Evolutionary conservation across 371 early-diverging fungal species (phyloP).

Genomic region (Lichtheimia corymbifera): DNA sequence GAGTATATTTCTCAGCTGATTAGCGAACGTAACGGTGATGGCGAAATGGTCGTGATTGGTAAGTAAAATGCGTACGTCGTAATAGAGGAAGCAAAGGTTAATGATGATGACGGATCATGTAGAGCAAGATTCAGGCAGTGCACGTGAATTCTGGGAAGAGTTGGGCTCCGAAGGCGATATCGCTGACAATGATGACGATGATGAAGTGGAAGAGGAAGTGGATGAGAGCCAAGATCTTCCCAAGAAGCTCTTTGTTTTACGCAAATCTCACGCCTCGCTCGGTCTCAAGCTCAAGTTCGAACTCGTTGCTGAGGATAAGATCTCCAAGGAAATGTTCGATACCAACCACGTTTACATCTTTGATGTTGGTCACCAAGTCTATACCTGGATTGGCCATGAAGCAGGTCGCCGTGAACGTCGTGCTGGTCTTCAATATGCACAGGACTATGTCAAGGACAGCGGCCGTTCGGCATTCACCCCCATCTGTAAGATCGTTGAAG

Average conservation of each 20-base stretch:
- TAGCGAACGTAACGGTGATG: conserved; percentile 63
- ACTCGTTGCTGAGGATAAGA: conserved; percentile 46
- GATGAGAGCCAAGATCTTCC: conserved; percentile 30
- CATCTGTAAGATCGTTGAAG: conserved; percentile 71
- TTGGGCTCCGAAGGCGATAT: conserved; percentile 70
- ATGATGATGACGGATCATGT: conserved; percentile 6
- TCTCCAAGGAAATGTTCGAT: conserved; percentile 53
- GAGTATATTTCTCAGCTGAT: conserved; percentile 64
- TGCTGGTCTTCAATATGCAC: conserved; percentile 62
- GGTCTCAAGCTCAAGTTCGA: conserved; percentile 42
- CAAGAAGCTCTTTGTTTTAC: conserved; percentile 45
- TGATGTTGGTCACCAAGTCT: conserved; percentile 63
- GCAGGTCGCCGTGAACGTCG: conserved; percentile 63
- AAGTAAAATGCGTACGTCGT: conserved; percentile 10
- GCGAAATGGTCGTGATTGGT: conserved; percentile 71
- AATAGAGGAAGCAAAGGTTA: background rate
- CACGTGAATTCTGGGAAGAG: conserved; percentile 62
- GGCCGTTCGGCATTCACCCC: conserved; percentile 59
- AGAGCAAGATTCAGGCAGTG: conserved; percentile 72
- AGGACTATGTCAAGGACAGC: conserved; percentile 55
- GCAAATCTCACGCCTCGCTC: conserved; percentile 35
- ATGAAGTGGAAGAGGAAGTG: conserved; percentile 39
- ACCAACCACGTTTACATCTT: conserved; percentile 63
- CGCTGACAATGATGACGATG: conserved; percentile 40
- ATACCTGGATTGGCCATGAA: conserved; percentile 63